Conservation (phyloP, 129 eudicot genomes). For the Artemisia argyi region DNA sequence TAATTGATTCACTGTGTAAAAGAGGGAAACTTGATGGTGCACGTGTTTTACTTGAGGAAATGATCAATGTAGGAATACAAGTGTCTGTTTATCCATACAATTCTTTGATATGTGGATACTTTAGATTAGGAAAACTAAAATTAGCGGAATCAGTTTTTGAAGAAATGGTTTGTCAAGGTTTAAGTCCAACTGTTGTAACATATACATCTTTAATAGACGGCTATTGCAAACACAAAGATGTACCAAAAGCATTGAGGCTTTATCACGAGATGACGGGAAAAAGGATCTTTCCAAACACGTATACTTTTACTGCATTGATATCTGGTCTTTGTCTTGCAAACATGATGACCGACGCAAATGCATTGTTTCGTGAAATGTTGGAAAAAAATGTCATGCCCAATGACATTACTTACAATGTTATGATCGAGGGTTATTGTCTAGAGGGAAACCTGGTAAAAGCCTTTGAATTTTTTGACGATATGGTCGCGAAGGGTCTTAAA, state of each 20-base stretch:
- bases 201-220: constrained; percentile 80
- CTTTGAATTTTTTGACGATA: constrained; percentile 61
- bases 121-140: constrained; percentile 58
- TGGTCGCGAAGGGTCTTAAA: constrained; percentile 65
- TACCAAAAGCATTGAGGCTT: constrained; percentile 60
- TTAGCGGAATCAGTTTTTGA: constrained; percentile 47
- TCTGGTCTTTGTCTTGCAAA: constrained; percentile 64
- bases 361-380: constrained; percentile 60
- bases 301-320: constrained; percentile 69
- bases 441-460: constrained; percentile 57
- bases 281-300: constrained; percentile 65
- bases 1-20: constrained; percentile 73
- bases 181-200: constrained; percentile 77
- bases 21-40: constrained; percentile 64
- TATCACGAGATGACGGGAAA: constrained; percentile 86
- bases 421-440: constrained; percentile 76
- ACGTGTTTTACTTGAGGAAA: constrained; percentile 40
- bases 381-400: constrained; percentile 56
- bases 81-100: constrained; percentile 56
- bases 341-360: constrained; percentile 62
- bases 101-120: constrained; percentile 68
- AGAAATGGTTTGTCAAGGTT: constrained; percentile 50
- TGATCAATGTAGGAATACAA: constrained; percentile 58
- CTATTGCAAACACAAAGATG: constrained; percentile 57
- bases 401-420: constrained; percentile 81